Evolutionary conservation across 2,329 filamentous ascomycete genomes (phyloP).

Genomic region (Fusarium proliferatum): DNA sequence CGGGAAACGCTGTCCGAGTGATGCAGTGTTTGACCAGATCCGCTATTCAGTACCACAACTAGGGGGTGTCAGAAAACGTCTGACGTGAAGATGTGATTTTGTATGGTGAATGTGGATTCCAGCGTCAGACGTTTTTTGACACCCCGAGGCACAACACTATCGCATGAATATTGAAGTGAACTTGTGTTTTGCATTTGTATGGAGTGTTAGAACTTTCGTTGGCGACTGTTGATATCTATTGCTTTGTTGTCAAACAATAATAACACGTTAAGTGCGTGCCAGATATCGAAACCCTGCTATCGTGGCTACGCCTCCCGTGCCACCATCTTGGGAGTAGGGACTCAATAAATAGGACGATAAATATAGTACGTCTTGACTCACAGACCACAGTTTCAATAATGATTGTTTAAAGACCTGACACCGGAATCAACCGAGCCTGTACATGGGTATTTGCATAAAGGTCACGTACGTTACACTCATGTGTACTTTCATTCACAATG

Average conservation of each 20-base stretch:
- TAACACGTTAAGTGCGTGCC: neutral
- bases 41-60: neutral
- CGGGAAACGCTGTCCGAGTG: neutral
- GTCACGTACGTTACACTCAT: neutral
- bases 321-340: conserved; percentile 12
- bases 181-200: conserved; percentile 4
- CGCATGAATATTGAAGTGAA: neutral
- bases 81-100: too few relatives aligned
- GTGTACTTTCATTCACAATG: neutral
- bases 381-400: conserved; percentile 12
- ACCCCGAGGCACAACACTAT: too few relatives aligned
- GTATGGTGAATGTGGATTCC: too few relatives aligned
- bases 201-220: neutral
- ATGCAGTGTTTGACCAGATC: neutral
- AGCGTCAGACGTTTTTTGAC: too few relatives aligned
- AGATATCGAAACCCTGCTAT: neutral
- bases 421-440: conserved; percentile 33
- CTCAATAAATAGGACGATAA: conserved; percentile 9
- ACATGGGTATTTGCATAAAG: conserved; percentile 18
- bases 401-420: conserved; percentile 14
- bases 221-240: neutral
- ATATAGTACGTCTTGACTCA: conserved; percentile 8
- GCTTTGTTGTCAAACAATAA: neutral
- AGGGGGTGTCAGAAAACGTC: too few relatives aligned
- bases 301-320: neutral